Evolutionary conservation across 2,329 filamentous ascomycete species (phyloP).

Genomic region (Chrysoporthe cubensis): DNA sequence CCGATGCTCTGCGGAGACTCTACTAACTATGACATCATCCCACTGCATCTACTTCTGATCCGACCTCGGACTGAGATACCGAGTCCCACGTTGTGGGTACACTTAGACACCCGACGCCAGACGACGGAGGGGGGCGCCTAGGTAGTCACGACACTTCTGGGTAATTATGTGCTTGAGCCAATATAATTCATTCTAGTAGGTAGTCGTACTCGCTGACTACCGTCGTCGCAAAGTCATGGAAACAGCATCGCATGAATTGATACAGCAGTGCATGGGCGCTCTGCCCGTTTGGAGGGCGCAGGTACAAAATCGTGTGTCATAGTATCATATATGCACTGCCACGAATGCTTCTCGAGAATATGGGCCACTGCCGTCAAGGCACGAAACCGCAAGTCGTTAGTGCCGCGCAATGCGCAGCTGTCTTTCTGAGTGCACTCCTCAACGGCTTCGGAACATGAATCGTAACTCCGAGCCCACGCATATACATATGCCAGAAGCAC

Average conservation of each 20-base stretch:
- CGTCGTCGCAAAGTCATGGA: too few species aligned
- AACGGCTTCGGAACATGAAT: conserved; percentile 1
- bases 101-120: neutral
- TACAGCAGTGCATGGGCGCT: too few species aligned
- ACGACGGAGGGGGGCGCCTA: too few species aligned
- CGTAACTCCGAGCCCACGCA: conserved; percentile 9
- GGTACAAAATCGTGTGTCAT: neutral
- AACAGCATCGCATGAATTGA: too few species aligned
- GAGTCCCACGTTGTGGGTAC: neutral
- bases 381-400: neutral
- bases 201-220: too few species aligned
- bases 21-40: neutral
- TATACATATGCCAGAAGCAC: neutral
- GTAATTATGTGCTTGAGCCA: too few species aligned
- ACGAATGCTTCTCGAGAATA: neutral
- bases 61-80: neutral
- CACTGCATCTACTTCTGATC: neutral
- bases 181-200: too few species aligned
- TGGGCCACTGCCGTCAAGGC: neutral
- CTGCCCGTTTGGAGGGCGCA: neutral
- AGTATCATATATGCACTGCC: neutral
- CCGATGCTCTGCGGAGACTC: neutral
- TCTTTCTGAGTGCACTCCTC: neutral
- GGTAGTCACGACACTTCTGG: too few species aligned
- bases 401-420: neutral